Evolutionary conservation across 257 asterid species (phyloP), one percentile per base, ranked within the genome.

Genomic region (Mentha longifolia): DNA sequence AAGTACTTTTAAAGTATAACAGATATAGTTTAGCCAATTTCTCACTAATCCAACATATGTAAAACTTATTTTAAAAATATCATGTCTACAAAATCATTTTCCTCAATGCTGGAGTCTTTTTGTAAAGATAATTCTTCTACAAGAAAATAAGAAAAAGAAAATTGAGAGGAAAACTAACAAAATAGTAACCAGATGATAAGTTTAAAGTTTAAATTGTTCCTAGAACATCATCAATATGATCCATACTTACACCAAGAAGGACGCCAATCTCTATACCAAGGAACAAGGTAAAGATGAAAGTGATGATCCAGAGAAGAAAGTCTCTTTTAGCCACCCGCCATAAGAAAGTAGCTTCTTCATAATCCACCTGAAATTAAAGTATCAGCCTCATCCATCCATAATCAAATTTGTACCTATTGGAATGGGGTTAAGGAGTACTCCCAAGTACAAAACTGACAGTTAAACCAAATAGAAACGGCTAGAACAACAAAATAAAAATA

Each of bases 231-330:
- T 74, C 45, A 43, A 43, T 39, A 39, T 57, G 22, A 67, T 71
- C 37, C 61, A 59, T 65, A 82, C 98, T 87, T 80, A 92, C 99
- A 58, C 98, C 99, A 82, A 89, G 76, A 74, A 95, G 87, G 78
- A 95, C 99, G 64, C 99, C 99, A 60, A 95, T 89, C 88, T 95
- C 99, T 73, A 95, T 95, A 70, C 98, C 98, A 74, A 95, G 89
- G 83, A 95, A 85, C 85, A 95, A 85, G 76, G 99, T 95, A 55
- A 87, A 75, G 9, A 49, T 46, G 84, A 89, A 92, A 75, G 99
- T 95, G 74, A 95, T 88, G 81, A 67, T 77, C 99, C 99, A 95
- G 46, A 95, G 94, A 70, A 85, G 83, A 82, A 95, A 92, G 83
- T 95, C 99, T 75, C 83, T 88, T 86, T 89, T 95, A 84, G 89